A percentile compares a stretch with the other conserved stretches of the same genome.
Evolutionary conservation across 169 alveolate species (phyloP).

Genomic region (Eimeria tenella): DNA sequence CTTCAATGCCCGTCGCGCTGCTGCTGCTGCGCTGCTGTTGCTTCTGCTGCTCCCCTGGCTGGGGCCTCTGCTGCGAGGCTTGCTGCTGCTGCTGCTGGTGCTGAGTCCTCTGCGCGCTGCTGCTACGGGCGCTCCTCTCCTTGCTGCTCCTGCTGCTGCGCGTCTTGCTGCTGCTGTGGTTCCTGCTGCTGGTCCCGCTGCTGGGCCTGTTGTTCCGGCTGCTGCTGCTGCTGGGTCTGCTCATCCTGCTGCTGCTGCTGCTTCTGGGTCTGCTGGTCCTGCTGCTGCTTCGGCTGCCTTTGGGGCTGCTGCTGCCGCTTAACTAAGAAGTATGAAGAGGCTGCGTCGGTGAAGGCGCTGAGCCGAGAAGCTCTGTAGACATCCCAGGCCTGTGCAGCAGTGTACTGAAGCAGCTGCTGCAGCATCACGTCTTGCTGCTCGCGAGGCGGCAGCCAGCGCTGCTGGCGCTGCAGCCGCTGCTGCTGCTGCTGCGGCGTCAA

Average conservation of each 20-base stretch:
- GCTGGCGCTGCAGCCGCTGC: slow-evolving; percentile 10
- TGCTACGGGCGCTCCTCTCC: background rate
- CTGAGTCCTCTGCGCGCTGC: background rate
- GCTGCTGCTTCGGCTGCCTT: background rate
- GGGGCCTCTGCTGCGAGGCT: background rate
- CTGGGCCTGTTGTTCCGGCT: background rate
- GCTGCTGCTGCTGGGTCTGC: background rate
- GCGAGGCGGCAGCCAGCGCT: background rate
- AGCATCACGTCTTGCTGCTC: background rate
- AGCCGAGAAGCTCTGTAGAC: background rate
- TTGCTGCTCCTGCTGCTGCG: background rate
- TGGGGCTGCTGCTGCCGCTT: background rate
- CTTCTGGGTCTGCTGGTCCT: background rate
- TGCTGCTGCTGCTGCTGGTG: slow-evolving; percentile 1
- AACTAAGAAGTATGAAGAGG: background rate
- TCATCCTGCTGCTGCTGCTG: background rate
- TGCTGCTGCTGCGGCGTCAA: background rate
- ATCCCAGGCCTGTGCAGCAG: slow-evolving; percentile 34
- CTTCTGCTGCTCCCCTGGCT: background rate
- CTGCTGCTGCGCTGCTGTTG: background rate
- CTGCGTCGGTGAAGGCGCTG: background rate
- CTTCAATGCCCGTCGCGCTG: background rate
- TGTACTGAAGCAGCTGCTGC: slow-evolving; percentile 25
- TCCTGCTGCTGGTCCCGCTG: background rate
- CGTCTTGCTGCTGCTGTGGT: background rate